Evolutionary conservation across 805 yeast genomes (phyloP).

Genomic region (Myxozyma nipponensis): DNA sequence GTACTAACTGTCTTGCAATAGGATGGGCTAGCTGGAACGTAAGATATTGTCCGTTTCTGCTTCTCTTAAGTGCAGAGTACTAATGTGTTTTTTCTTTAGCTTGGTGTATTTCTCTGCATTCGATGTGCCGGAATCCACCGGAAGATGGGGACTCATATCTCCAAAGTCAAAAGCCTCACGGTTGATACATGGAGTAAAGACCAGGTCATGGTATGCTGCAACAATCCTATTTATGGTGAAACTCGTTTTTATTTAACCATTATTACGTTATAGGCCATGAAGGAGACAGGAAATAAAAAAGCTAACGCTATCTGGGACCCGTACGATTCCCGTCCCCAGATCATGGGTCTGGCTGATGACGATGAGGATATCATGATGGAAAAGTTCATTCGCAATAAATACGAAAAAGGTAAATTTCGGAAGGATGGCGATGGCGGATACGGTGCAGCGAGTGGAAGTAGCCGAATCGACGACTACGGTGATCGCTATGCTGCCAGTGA

Average conservation of each 20-base stretch:
- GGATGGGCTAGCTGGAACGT: slow-evolving; percentile 38
- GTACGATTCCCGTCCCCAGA: slow-evolving; percentile 55
- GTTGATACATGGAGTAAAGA: slow-evolving; percentile 63
- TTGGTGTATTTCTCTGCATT: slow-evolving; percentile 77
- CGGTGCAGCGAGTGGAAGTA: neutral
- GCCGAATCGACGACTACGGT: neutral
- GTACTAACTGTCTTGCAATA: slow-evolving; percentile 1
- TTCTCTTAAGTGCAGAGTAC: neutral
- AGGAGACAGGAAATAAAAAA: slow-evolving; percentile 56
- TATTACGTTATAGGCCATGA: slow-evolving; percentile 31
- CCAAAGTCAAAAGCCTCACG: slow-evolving; percentile 67
- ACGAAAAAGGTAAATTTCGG: slow-evolving; percentile 58
- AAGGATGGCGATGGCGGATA: slow-evolving; percentile 31
- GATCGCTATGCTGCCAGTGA: neutral
- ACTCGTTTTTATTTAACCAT: too few relatives aligned
- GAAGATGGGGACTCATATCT: slow-evolving; percentile 56
- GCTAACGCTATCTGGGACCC: slow-evolving; percentile 67
- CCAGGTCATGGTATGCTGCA: slow-evolving; percentile 46
- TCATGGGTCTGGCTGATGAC: slow-evolving; percentile 68
- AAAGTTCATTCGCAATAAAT: slow-evolving; percentile 62
- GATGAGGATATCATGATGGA: slow-evolving; percentile 51
- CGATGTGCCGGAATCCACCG: slow-evolving; percentile 79
- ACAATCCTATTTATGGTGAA: neutral
- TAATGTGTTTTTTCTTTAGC: slow-evolving; percentile 15
- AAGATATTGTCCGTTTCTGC: too few relatives aligned